phyloP scores from a whole-genome alignment of 148 eudicot genomes.

The Cornus controversa region DNA sequence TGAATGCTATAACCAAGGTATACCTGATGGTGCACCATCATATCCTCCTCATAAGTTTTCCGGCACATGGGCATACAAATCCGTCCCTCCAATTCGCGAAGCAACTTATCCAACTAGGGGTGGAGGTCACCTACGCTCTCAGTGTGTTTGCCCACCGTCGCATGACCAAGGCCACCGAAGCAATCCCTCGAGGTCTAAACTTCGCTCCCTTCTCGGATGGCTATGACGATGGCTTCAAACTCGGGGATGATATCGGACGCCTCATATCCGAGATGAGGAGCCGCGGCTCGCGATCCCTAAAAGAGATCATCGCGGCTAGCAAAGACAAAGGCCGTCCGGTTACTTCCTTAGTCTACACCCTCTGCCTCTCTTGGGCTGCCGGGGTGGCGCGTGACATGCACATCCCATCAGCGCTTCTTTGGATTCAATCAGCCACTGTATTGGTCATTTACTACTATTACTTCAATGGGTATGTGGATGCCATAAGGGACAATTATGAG shows the following conservation, averaged over 20 bases:
- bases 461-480: constrained; percentile 29
- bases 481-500: constrained; percentile 20
- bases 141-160: constrained; percentile 30
- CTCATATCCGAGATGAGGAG: constrained; percentile 23
- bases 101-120: constrained; percentile 29
- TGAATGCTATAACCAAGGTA: too few species aligned
- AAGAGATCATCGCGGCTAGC: constrained; percentile 18
- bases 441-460: constrained; percentile 47
- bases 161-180: constrained; percentile 9
- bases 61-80: constrained; percentile 56
- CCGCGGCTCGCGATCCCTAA: constrained; percentile 27
- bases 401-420: constrained; percentile 47
- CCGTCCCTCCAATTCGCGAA: constrained; percentile 52
- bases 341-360: constrained; percentile 47
- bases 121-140: constrained; percentile 44
- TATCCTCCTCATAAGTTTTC: constrained; percentile 37
- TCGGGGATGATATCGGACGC: constrained; percentile 19
- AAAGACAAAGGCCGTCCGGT: constrained; percentile 33
- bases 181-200: constrained; percentile 22
- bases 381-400: constrained; percentile 42
- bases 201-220: constrained; percentile 50
- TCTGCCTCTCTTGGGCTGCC: constrained; percentile 51
- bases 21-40: not conserved
- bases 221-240: constrained; percentile 34
- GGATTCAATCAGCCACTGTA: constrained; percentile 60